Evolutionary conservation across 352 stramenopile genomes (phyloP).

Genomic region (Blastocystis sp.): DNA sequence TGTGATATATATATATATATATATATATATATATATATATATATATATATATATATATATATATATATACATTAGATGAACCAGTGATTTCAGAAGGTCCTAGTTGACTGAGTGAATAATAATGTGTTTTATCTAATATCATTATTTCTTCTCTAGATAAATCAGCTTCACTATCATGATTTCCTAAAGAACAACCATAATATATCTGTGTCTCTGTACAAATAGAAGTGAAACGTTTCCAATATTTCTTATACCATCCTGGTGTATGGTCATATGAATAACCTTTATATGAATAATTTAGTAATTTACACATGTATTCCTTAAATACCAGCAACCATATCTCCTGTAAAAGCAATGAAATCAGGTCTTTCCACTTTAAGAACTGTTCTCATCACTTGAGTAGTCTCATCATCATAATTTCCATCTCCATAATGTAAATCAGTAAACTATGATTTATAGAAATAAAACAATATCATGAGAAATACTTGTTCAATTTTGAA

Average conservation of each 20-base stretch:
- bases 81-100: neutral
- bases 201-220: neutral
- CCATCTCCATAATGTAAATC: conserved; percentile 2
- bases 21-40: too few species aligned
- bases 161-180: conserved; percentile 23
- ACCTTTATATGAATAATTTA: neutral
- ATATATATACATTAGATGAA: too few species aligned
- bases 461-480: too few species aligned
- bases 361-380: conserved; percentile 1
- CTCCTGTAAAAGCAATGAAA: conserved; percentile 13
- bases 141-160: neutral
- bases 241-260: conserved; percentile 2
- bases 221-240: conserved; percentile 1
- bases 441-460: too few species aligned
- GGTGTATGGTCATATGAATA: conserved; percentile 2
- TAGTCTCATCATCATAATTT: conserved; percentile 1
- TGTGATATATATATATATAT: conserved; percentile 26
- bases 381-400: conserved; percentile 1
- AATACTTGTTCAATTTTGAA: too few species aligned
- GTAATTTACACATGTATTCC: neutral
- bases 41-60: too few species aligned
- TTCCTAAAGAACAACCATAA: conserved; percentile 12
- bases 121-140: conserved; percentile 5
- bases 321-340: conserved; percentile 11
- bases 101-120: neutral